Percentiles rank a stretch among this genome's conserved stretches.
Conservation (phyloP, 345 rosid species). For the Cardamine resedifolia region DNA sequence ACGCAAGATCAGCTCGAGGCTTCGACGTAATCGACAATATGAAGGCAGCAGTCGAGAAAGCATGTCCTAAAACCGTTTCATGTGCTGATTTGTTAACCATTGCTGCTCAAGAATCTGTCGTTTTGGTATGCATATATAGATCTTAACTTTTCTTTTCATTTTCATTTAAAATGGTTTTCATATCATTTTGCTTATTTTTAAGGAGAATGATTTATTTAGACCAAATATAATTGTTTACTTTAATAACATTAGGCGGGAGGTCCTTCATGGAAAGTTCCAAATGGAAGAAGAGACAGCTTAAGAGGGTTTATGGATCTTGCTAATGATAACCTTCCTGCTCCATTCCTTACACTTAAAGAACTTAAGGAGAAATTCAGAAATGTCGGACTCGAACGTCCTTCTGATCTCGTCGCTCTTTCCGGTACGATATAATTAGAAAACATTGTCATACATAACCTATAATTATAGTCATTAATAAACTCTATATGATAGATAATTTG, state of each 20-base stretch:
- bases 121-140: constrained; percentile 28
- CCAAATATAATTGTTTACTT: not conserved
- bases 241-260: constrained; percentile 24
- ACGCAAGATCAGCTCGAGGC: constrained; percentile 54
- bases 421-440: constrained; percentile 1
- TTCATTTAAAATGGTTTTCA: not conserved
- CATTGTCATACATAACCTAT: not conserved
- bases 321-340: constrained; percentile 26
- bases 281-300: constrained; percentile 37
- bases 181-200: not conserved
- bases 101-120: constrained; percentile 60
- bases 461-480: not conserved
- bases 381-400: constrained; percentile 28
- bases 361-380: constrained; percentile 25
- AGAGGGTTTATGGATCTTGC: constrained; percentile 35
- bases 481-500: not conserved
- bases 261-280: constrained; percentile 31
- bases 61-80: constrained; percentile 57
- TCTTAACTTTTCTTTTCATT: not conserved
- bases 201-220: too few relatives aligned
- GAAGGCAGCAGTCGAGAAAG: constrained; percentile 51
- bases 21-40: constrained; percentile 61
- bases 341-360: constrained; percentile 12
- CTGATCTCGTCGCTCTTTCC: constrained; percentile 39
- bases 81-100: constrained; percentile 65